Percentiles rank a stretch among this genome's conserved stretches.
Conservation (phyloP, 768 basidiomycete genomes). For the Daedalea quercina region DNA sequence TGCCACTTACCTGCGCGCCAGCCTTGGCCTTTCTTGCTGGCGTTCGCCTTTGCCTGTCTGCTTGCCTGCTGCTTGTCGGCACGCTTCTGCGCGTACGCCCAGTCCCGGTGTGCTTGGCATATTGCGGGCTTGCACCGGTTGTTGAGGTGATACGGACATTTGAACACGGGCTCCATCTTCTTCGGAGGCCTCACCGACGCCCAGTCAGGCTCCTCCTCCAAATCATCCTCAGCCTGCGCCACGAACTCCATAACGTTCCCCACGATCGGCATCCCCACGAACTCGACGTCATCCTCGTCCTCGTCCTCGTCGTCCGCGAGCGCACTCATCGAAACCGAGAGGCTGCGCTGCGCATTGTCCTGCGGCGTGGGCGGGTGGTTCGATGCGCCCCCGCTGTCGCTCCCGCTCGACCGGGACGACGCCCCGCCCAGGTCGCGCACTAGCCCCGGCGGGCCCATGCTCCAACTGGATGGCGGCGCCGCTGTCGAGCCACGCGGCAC, state of each 20-base stretch:
- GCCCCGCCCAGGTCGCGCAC: constrained; percentile 1
- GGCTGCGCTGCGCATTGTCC: constrained; percentile 1
- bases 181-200: background rate
- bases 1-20: background rate
- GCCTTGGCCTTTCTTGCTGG: background rate
- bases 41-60: background rate
- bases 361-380: constrained; percentile 2
- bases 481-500: background rate
- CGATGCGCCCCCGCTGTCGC: background rate
- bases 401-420: background rate
- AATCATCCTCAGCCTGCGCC: background rate
- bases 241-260: too few species aligned
- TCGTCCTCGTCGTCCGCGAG: background rate
- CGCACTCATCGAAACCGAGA: constrained; percentile 4
- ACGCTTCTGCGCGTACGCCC: background rate
- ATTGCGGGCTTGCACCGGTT: background rate
- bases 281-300: background rate
- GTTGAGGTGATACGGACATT: background rate
- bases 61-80: background rate
- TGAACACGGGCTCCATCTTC: background rate
- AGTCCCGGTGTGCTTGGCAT: background rate
- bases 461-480: background rate
- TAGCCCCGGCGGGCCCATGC: background rate
- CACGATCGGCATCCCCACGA: background rate
- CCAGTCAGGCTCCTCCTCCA: background rate